Evolutionary conservation across 2,329 filamentous ascomycete genomes (phyloP).

Genomic region (Pyrenochaeta sp.): DNA sequence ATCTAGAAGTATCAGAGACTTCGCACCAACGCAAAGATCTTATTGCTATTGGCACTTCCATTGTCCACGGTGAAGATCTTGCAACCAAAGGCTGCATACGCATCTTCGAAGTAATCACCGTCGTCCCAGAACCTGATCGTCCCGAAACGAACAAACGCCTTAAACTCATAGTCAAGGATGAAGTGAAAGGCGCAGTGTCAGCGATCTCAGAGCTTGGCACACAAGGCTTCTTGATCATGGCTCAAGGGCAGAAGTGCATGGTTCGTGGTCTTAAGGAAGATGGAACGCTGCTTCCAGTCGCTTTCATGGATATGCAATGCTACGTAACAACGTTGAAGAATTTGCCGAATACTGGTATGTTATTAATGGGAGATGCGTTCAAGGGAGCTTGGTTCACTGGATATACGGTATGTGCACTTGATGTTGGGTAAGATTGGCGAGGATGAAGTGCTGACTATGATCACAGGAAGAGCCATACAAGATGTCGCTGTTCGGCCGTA

Average conservation of each 20-base stretch:
- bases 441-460: conserved; percentile 15
- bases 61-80: conserved; percentile 89
- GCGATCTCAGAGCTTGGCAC: conserved; percentile 84
- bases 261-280: conserved; percentile 96
- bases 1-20: conserved; percentile 88
- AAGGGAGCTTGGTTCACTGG: conserved; percentile 97
- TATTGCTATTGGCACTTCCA: conserved; percentile 83
- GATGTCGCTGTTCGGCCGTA: conserved; percentile 92
- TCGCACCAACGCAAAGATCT: conserved; percentile 87
- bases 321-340: conserved; percentile 89
- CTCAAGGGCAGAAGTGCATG: conserved; percentile 97
- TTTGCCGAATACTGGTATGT: conserved; percentile 82
- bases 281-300: conserved; percentile 88
- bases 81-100: conserved; percentile 85
- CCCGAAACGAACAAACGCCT: conserved; percentile 87
- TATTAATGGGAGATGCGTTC: conserved; percentile 86
- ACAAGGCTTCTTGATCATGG: conserved; percentile 86
- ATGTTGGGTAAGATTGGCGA: background rate
- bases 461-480: conserved; percentile 87
- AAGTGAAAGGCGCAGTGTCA: conserved; percentile 91
- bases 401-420: conserved; percentile 69
- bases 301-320: conserved; percentile 97
- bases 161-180: conserved; percentile 87
- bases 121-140: conserved; percentile 85
- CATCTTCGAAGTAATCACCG: conserved; percentile 89